A percentile compares a stretch with the other conserved stretches of the same genome.
Evolutionary conservation across 1,139 yeast genomes (phyloP).

Genomic region (Zygosaccharomyces pseudobailii): DNA sequence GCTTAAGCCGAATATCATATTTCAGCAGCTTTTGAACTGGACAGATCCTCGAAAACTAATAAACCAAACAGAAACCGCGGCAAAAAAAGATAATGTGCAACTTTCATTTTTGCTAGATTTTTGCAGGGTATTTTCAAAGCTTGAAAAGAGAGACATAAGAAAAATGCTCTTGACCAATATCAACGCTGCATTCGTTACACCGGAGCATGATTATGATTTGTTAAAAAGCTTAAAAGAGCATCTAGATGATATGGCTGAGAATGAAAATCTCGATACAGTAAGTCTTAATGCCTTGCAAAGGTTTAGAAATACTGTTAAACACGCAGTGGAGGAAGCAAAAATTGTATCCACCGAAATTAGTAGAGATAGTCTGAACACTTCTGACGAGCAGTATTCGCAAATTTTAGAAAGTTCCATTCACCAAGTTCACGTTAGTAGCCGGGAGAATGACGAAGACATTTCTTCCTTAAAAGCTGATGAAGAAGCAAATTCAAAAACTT

Average conservation of each 20-base stretch:
- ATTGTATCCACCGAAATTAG: constrained; percentile 15
- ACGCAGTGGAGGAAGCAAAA: constrained; percentile 22
- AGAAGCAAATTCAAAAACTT: neutral
- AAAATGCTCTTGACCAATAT: constrained; percentile 54
- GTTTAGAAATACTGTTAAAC: constrained; percentile 34
- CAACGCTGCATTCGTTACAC: constrained; percentile 44
- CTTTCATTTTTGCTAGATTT: constrained; percentile 55
- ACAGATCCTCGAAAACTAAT: constrained; percentile 76
- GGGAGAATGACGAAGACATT: constrained; percentile 15
- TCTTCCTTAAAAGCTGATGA: constrained; percentile 4
- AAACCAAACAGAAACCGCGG: constrained; percentile 42
- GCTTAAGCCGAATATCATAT: constrained; percentile 52
- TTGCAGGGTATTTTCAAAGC: constrained; percentile 46
- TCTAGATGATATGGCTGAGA: constrained; percentile 28
- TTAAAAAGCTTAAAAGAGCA: constrained; percentile 29
- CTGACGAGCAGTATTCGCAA: constrained; percentile 31
- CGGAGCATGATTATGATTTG: constrained; percentile 29
- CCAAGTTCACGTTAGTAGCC: constrained; percentile 15
- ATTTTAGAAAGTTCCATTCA: constrained; percentile 25
- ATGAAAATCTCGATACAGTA: constrained; percentile 38
- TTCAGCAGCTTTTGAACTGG: constrained; percentile 80
- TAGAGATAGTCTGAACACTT: constrained; percentile 15
- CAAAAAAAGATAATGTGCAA: constrained; percentile 47
- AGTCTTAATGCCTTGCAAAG: constrained; percentile 46
- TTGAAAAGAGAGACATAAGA: constrained; percentile 48